Conservation (phyloP, 1,139 yeast species). For the Taphrina deformans region DNA sequence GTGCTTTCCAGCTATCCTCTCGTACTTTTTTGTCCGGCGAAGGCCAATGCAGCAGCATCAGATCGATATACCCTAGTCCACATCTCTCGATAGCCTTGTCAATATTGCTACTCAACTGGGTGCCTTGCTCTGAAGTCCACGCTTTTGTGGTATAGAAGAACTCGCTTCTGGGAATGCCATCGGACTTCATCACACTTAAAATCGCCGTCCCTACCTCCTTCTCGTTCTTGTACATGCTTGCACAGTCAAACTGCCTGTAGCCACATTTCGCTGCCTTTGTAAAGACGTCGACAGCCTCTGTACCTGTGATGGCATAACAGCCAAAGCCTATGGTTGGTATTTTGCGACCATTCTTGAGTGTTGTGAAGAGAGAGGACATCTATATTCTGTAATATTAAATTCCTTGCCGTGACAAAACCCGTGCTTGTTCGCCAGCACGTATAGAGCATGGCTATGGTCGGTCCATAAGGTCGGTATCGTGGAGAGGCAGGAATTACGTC, state of each 20-base stretch:
- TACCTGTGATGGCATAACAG: constrained; percentile 39
- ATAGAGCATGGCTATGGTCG: too few relatives aligned
- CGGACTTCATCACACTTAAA: constrained; percentile 53
- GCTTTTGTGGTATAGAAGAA: constrained; percentile 73
- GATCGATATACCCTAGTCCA: constrained; percentile 53
- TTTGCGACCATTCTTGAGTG: constrained; percentile 44
- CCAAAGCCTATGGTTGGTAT: constrained; percentile 63
- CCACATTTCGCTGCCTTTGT: constrained; percentile 41
- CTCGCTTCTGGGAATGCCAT: constrained; percentile 54
- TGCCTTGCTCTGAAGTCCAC: constrained; percentile 45
- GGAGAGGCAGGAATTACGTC: background rate
- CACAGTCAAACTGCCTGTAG: constrained; percentile 50
- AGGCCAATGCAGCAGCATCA: constrained; percentile 50
- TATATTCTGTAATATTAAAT: background rate
- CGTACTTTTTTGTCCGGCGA: constrained; percentile 42
- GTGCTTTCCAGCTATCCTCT: constrained; percentile 50
- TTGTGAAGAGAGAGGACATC: constrained; percentile 2
- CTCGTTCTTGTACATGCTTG: constrained; percentile 57
- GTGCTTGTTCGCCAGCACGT: too few relatives aligned
- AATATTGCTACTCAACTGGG: constrained; percentile 54
- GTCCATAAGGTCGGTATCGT: background rate
- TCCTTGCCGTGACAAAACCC: too few relatives aligned
- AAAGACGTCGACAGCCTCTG: constrained; percentile 35
- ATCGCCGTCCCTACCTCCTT: constrained; percentile 57
- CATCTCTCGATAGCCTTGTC: constrained; percentile 54